A percentile compares a stretch with the other conserved stretches of the same genome.
Conservation (phyloP, 2,329 filamentous ascomycete genomes). For the Pyrenophora seminiperda region DNA sequence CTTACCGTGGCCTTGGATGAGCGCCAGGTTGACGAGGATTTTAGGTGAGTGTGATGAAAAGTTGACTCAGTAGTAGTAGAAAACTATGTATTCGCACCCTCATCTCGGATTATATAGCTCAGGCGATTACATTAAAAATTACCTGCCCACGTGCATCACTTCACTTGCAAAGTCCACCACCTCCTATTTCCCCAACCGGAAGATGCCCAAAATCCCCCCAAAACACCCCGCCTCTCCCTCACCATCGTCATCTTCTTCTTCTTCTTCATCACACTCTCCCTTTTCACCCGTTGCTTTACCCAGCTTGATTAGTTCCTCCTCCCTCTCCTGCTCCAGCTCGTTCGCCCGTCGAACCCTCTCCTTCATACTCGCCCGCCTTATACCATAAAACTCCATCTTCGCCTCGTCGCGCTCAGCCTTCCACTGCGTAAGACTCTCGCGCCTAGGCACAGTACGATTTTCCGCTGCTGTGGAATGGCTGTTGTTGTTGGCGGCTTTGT, state of each 20-base stretch:
- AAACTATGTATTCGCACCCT: no score
- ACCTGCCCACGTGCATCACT: background rate
- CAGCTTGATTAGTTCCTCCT: constrained; percentile 22
- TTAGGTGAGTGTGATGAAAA: background rate
- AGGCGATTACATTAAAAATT: background rate
- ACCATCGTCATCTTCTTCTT: background rate
- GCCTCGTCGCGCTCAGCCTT: constrained; percentile 33
- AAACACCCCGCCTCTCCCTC: constrained; percentile 5
- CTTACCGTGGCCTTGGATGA: background rate
- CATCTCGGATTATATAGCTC: no score
- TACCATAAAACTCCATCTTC: constrained; percentile 4
- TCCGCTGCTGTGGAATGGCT: background rate
- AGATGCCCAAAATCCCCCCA: constrained; percentile 3
- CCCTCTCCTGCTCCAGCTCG: constrained; percentile 34
- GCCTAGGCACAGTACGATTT: constrained; percentile 17
- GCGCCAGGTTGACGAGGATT: background rate
- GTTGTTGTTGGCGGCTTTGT: no score
- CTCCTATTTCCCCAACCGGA: background rate
- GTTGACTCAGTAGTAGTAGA: no score
- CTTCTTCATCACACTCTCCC: background rate
- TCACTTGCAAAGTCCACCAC: background rate
- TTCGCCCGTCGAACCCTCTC: constrained; percentile 38
- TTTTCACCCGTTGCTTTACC: background rate
- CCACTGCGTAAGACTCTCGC: constrained; percentile 30
- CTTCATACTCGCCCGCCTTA: constrained; percentile 25